A percentile compares a stretch with the other conserved stretches of the same genome.
phyloP scores from a whole-genome alignment of 2,329 filamentous ascomycete genomes.

The Trichophyton benhamiae region DNA sequence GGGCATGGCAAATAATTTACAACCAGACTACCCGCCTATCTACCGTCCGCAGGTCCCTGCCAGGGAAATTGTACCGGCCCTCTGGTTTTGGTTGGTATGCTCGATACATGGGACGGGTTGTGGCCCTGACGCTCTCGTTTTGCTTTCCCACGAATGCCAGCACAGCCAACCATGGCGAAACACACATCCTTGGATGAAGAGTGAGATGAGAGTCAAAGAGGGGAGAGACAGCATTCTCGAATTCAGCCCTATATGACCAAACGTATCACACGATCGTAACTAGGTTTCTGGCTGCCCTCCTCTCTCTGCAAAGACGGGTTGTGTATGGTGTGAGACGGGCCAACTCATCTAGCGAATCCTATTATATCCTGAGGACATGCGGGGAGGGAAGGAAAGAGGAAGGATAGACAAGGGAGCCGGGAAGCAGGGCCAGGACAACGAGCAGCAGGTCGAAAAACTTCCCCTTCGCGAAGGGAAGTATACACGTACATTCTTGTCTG shows the following conservation, averaged over 20 bases:
- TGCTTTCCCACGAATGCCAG: background rate
- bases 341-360: background rate
- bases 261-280: conserved; percentile 2
- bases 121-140: background rate
- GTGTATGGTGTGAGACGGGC: background rate
- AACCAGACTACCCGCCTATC: background rate
- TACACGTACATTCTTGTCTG: background rate
- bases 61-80: background rate
- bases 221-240: background rate
- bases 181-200: background rate
- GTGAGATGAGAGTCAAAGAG: background rate
- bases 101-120: background rate
- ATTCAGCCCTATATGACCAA: background rate
- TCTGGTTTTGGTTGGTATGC: background rate
- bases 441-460: background rate
- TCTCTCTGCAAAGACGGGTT: background rate
- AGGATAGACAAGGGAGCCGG: too few relatives aligned
- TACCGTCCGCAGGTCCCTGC: background rate
- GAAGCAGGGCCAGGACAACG: background rate
- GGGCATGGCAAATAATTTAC: background rate
- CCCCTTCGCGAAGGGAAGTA: background rate
- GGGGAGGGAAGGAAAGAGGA: background rate
- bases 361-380: background rate
- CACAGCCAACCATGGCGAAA: background rate
- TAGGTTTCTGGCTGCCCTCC: background rate